Percentiles rank a stretch among this genome's conserved stretches.
Conservation (phyloP, 495 filamentous ascomycete genomes). For the Xeromyces bisporus region DNA sequence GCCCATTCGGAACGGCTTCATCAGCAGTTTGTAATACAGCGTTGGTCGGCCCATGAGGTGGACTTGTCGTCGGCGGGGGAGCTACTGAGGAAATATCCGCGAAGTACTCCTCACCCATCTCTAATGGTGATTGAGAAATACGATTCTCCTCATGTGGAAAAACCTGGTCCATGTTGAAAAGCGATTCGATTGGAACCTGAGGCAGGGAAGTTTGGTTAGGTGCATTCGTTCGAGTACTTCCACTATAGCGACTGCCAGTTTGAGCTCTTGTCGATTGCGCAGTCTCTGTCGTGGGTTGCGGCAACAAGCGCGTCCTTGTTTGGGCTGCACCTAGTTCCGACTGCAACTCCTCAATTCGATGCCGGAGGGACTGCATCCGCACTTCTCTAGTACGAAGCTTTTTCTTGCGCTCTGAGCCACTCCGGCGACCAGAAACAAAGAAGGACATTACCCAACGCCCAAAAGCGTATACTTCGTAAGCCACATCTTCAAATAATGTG, state of each 20-base stretch:
- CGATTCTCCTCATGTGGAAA: conserved; percentile 21
- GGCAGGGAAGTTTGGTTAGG: conserved; percentile 4
- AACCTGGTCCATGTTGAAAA: conserved; percentile 11
- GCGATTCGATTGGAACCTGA: conserved; percentile 5
- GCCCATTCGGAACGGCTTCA: conserved; percentile 6
- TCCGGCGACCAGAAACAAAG: conserved; percentile 12
- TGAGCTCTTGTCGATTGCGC: not conserved
- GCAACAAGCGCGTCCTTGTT: conserved; percentile 2
- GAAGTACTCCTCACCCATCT: conserved; percentile 20
- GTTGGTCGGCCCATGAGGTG: conserved; percentile 6
- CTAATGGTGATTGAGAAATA: conserved; percentile 22
- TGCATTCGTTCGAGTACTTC: not conserved
- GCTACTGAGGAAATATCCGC: conserved; percentile 14
- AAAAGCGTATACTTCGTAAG: conserved; percentile 18
- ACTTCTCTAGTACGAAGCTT: conserved; percentile 8
- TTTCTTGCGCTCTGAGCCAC: conserved; percentile 5
- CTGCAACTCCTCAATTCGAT: conserved; percentile 17
- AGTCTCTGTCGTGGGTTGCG: conserved; percentile 2
- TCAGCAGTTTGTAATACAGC: conserved; percentile 5
- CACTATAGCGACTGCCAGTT: not conserved
- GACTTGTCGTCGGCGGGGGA: conserved; percentile 5
- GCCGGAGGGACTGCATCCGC: conserved; percentile 12
- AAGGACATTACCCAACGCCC: conserved; percentile 17
- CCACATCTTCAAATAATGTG: conserved; percentile 22
- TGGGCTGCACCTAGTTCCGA: conserved; percentile 16